Evolutionary conservation across 805 yeast species (phyloP).

Genomic region (Wickerhamiella allomyrinae): DNA sequence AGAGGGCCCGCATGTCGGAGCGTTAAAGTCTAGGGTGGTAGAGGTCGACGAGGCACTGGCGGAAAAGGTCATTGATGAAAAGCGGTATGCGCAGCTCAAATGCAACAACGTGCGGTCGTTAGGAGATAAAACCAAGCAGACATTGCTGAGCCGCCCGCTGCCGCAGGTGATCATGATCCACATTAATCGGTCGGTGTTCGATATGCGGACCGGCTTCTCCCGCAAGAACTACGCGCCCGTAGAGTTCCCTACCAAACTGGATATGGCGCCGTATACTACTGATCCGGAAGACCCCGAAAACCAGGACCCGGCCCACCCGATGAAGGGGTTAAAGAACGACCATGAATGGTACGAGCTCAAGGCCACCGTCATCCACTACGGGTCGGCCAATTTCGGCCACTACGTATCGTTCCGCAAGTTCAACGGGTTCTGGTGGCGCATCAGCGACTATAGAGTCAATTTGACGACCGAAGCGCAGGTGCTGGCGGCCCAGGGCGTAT

Average conservation of each 20-base stretch:
- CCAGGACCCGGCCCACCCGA: conserved; percentile 64
- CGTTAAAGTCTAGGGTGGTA: conserved; percentile 33
- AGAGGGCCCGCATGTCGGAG: conserved; percentile 7
- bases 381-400: conserved; percentile 96
- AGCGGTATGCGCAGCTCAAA: conserved; percentile 56
- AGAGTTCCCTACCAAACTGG: conserved; percentile 54
- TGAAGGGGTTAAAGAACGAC: conserved; percentile 29
- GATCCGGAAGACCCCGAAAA: conserved; percentile 49
- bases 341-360: conserved; percentile 43
- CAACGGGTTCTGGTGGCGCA: conserved; percentile 89
- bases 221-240: conserved; percentile 75
- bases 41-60: conserved; percentile 40
- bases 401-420: conserved; percentile 74
- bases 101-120: conserved; percentile 62
- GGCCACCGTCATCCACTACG: conserved; percentile 84
- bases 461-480: conserved; percentile 73
- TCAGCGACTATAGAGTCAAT: conserved; percentile 79
- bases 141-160: conserved; percentile 64
- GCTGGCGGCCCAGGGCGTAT: conserved; percentile 68
- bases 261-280: conserved; percentile 56
- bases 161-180: conserved; percentile 55
- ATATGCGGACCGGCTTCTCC: conserved; percentile 67
- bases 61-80: conserved; percentile 65
- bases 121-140: conserved; percentile 73
- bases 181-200: conserved; percentile 86